Base-by-base conservation (phyloP, 2,329 filamentous ascomycete species). In the Talaromyces rugulosus region DNA sequence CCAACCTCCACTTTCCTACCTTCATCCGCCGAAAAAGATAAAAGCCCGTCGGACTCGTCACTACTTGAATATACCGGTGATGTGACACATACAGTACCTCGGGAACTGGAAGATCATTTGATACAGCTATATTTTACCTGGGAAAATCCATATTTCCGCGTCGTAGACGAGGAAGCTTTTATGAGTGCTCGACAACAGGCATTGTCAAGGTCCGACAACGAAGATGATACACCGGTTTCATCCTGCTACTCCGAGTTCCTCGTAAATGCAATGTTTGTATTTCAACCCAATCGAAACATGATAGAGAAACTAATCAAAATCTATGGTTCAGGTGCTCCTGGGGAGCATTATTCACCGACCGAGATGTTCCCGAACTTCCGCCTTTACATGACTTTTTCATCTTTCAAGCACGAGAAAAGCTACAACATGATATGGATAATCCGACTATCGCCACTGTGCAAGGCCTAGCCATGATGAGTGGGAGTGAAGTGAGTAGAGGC, bases 371-470 rank as follows among this genome's bases (percentile, higher is more conserved):
- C 18, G 56, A 58, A 6, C 33, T 65, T 34, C 59, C 65, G 34
- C 27, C 61, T 9, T 52, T 64, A 5, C 58, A 64, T 47, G 64
- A 65, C 40, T 64, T 63, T 53, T 63, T 63, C 36, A 58, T 59
- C 14, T 34, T 50, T 16, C 53, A 61, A 18, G 62, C 61, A 44
- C 56, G 62, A 31, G 54, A 62, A 11, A 63, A 66, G 5, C 67
- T 79, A 6, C 75, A 79, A 30, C 68, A 75, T 5, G 76, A 80
- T 58, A 68, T 80, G 36, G 77, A 78, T 55, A 73, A 68, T 34
- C 77, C 77, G 1, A 72, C 70, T 18, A 66, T 79, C n/a, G 74
- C 76, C 7, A 78, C 76, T 6, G 71, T 75, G 7, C 77, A 80
- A 61, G 72, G 76, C 3, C 66, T 79, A 33, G 68, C 74, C 6